Evolutionary conservation across 2,329 filamentous ascomycete species (phyloP), one percentile per base, ranked within the genome.

Genomic region (Zopfia rhizophila): DNA sequence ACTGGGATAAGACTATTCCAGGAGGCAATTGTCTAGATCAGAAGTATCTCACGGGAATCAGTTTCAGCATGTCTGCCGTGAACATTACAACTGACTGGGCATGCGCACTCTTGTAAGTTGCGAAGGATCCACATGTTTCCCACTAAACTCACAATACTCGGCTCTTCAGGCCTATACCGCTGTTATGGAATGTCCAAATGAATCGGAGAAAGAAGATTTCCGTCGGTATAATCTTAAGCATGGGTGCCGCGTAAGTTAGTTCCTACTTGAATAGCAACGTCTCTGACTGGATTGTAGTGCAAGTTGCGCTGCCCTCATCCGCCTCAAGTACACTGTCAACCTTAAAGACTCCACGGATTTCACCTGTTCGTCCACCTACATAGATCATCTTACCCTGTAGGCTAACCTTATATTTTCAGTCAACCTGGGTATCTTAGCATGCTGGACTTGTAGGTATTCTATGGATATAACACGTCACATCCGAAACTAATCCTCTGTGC

Each of bases 71-170:
- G 3, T 68, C 68, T 2, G 63, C 69, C 1, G 62, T 72, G 31
- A 72, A 72, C 39, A 72, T 72, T 21, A 48, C 61, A 6, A 68
- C 66, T 0, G 69, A 72, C 22, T 72, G 69, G 69, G 65, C 68
- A 40, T 69, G 60, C 17, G 69, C 69, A 1, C 45, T 71, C 4
- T 55, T 71, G 55, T 65, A 35, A 43, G 61, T 45, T 4, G 7
- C 18, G 38, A 30, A 22, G 5, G 39, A 24, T n/a, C 16, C 12
- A 2, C 12, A 3, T 5, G 5, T 17, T 3, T 11, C 6, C 25
- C 13, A 30, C 18, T 11, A 17, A 7, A 8, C n/a, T 29, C 37
- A 28, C 31, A 36, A 18, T 13, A 27, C 5, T 17, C 12, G 12
- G 12, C 29, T 18, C 27, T 39, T 23, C 42, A 65, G 61, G 35